Evolutionary conservation across 2,329 filamentous ascomycete genomes (phyloP), one percentile per base, ranked within the genome.

Genomic region (Biscogniauxia marginata): DNA sequence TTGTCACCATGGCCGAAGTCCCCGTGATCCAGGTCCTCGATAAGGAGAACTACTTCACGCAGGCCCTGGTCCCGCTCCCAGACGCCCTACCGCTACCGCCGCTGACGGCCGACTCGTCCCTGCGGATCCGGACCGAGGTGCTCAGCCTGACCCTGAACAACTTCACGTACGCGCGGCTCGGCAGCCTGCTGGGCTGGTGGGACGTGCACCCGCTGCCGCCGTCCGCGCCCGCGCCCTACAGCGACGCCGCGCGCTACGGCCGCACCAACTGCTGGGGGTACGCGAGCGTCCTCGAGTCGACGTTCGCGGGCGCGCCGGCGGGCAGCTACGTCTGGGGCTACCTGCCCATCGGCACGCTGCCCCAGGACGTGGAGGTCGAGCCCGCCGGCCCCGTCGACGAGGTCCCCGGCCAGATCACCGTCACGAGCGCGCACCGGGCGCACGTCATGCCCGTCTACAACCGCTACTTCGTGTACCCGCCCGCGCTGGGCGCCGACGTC

Each of bases 251-350:
- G 2, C 62, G 64, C n/a, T 80, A 77, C 69, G 78, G 77, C 3
- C 76, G 78, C 56, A 75, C 77, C 11, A 74, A 75, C 44, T 75
- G 73, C n/a, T 81, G 79, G 78, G 79, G 79, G 0, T 79, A 75
- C 53, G 78, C 72, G 7, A 65, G 71, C 21, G 72, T 80, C 4
- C 46, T 75, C 5, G 74, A 76, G 3, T 76, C 71, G n/a, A 78
- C 68, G 0, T 65, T 76, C 4, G 50, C 67, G 1, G 64, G 59
- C 5, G 63, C 79, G 1, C 47, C 65, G 0, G 47, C 55, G 2
- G 77, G 74, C 5, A 68, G 69, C 0, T 61, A 72, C 1, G 56
- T 81, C 0, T 79, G 60, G 39, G 79, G 79, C 0, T 79, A 73
- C 63, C 74, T 77, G 63, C 75, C 77, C 0, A 74, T 75, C 8